A percentile compares a stretch with the other conserved stretches of the same genome.
phyloP scores from a whole-genome alignment of 2,329 filamentous ascomycete species.

The Ramichloridium luteum region DNA sequence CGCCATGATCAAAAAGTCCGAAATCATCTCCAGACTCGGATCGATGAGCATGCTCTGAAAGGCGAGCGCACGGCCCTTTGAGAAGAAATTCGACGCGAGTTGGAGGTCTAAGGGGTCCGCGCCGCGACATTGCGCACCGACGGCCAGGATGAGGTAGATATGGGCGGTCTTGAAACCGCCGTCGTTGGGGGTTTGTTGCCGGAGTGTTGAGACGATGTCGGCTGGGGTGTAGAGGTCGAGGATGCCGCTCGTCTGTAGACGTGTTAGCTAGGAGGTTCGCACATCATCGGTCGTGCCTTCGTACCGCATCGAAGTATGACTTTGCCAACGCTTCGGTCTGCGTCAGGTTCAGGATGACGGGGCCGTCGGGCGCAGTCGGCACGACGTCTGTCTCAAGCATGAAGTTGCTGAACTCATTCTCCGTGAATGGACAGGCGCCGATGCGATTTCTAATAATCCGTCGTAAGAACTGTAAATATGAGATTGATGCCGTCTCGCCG shows the following conservation, averaged over 20 bases:
- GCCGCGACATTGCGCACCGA: constrained; percentile 38
- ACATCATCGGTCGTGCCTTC: constrained; percentile 9
- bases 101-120: constrained; percentile 9
- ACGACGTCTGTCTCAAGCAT: constrained; percentile 43
- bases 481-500: constrained; percentile 41
- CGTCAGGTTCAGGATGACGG: constrained; percentile 17
- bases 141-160: constrained; percentile 32
- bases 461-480: constrained; percentile 44
- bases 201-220: no score
- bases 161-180: constrained; percentile 11
- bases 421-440: constrained; percentile 43
- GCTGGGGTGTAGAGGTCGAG: constrained; percentile 26
- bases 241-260: constrained; percentile 30
- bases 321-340: constrained; percentile 23
- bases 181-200: no score
- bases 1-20: constrained; percentile 43
- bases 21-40: constrained; percentile 41
- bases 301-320: constrained; percentile 25
- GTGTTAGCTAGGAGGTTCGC: constrained; percentile 14
- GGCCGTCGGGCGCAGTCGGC: constrained; percentile 10
- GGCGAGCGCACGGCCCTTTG: constrained; percentile 35
- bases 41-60: constrained; percentile 43
- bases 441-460: constrained; percentile 38
- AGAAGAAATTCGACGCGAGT: constrained; percentile 32
- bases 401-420: constrained; percentile 38